Evolutionary conservation across 768 basidiomycete genomes (phyloP), one percentile per base, ranked within the genome.

Genomic region (Cyclocybe aegerita): DNA sequence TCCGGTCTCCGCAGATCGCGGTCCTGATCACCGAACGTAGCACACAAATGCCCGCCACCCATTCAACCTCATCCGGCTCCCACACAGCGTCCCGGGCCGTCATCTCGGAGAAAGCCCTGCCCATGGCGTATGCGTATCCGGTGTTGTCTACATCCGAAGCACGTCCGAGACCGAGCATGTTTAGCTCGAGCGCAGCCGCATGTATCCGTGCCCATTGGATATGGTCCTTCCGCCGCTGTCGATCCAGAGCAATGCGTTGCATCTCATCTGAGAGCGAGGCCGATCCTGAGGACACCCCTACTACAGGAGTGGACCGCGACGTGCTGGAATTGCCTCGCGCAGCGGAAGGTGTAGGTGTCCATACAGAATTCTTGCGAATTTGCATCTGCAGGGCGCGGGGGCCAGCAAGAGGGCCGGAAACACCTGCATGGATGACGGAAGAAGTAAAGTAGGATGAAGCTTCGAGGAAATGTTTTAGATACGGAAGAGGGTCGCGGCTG

Each of bases 201-300:
- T 85, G 83, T 9, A 85, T 80, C 33, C 80, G 77, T 0, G 83
- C 83, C 83, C 83, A 85, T 46, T 82, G 80, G 0, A 85, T 79
- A 52, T 85, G 76, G 48, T 85, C 82, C 48, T 83, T 84, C 48
- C 81, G 73, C 3, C 81, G 71, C 55, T 83, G 81, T 39, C 83
- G 71, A 47, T 85, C 83, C 16, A 59, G 65, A 15, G 81, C 81
- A 48, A 85, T 82, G 12, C 83, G 74, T 49, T 83, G 80, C 78
- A 85, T 79, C 60, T 84, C 81, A 56, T 82, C 82, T 6, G 75
- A 70, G 43, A 83, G 67, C 14, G 79, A 78, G 5, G 58, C 48
- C 5, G 70, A 58, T 5, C 65, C 55, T 3, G 63, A 39, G 4
- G 59, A 48, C 14, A 23, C 23, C 23, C 23, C 23, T 5, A 23